A percentile compares a stretch with the other conserved stretches of the same genome.
These are phyloP conservation scores for Desmodesmus armatus DNA, from an alignment of 139 green algal genomes.

Conservation along the genomic window DNA sequence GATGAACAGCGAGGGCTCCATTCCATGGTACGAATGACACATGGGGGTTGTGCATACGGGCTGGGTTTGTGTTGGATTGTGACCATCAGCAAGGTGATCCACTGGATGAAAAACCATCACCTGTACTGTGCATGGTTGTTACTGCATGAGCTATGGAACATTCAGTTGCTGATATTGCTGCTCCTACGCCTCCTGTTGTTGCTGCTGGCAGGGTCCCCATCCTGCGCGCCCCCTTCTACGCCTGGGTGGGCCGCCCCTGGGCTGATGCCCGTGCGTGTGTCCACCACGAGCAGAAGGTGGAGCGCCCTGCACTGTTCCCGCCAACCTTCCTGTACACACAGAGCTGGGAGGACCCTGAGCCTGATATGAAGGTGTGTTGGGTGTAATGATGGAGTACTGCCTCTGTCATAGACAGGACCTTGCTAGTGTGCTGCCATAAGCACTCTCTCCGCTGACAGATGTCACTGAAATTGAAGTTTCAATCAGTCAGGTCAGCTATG, in stretches of 20 bases:
- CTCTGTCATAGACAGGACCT: too few species aligned
- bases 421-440: too few species aligned
- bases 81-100: too few species aligned
- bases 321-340: slow-evolving; percentile 99
- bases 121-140: not conserved
- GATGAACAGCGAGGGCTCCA: slow-evolving; percentile 81
- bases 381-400: too few species aligned
- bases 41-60: too few species aligned
- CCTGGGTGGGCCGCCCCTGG: slow-evolving; percentile 85
- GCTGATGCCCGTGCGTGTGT: slow-evolving; percentile 14
- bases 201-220: slow-evolving; percentile 75
- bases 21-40: too few species aligned
- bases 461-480: too few species aligned
- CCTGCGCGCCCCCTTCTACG: slow-evolving; percentile 94
- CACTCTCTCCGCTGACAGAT: too few species aligned
- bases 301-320: slow-evolving; percentile 91
- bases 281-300: slow-evolving; percentile 74
- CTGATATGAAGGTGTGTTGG: slow-evolving; percentile 82
- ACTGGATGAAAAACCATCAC: not conserved
- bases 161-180: not conserved
- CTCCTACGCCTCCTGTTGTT: not conserved
- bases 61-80: too few species aligned
- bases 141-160: not conserved
- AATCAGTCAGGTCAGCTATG: too few species aligned
- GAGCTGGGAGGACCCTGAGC: slow-evolving; percentile 97